Evolutionary conservation across 2,329 filamentous ascomycete species (phyloP).

Genomic region (Xylariaceae sp.): DNA sequence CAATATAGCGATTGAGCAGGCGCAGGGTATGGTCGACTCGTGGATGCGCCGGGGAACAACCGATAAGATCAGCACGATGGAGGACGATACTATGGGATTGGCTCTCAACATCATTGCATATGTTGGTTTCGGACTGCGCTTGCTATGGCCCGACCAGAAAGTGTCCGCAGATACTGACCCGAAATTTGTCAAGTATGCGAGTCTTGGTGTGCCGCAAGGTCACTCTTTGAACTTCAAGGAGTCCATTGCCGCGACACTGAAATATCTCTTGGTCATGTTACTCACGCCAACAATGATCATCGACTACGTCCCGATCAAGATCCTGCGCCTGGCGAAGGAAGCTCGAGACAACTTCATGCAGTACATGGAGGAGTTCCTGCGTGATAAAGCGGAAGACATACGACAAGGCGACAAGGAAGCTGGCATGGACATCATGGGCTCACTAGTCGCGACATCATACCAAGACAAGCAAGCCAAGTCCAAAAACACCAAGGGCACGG

Average conservation of each 20-base stretch:
- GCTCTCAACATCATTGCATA: conserved; percentile 56
- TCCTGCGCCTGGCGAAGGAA: conserved; percentile 45
- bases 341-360: conserved; percentile 59
- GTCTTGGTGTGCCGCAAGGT: conserved; percentile 41
- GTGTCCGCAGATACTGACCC: conserved; percentile 37
- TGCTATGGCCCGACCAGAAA: conserved; percentile 60
- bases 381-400: conserved; percentile 49
- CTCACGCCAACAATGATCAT: conserved; percentile 55
- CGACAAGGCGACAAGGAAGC: conserved; percentile 34
- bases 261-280: conserved; percentile 59
- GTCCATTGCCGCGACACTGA: conserved; percentile 56
- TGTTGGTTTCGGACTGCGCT: conserved; percentile 66
- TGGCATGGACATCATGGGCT: conserved; percentile 52
- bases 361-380: conserved; percentile 68
- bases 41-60: conserved; percentile 44
- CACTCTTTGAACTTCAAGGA: conserved; percentile 63
- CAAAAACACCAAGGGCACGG: conserved; percentile 24
- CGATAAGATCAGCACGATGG: conserved; percentile 50
- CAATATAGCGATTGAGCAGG: conserved; percentile 57
- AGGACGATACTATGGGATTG: conserved; percentile 62
- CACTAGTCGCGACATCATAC: conserved; percentile 42
- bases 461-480: conserved; percentile 18
- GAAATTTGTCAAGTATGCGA: conserved; percentile 42
- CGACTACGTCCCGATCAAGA: conserved; percentile 46
- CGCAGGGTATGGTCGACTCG: conserved; percentile 54